phyloP scores from a whole-genome alignment of 352 stramenopile species.

The Pythium dissimile region DNA sequence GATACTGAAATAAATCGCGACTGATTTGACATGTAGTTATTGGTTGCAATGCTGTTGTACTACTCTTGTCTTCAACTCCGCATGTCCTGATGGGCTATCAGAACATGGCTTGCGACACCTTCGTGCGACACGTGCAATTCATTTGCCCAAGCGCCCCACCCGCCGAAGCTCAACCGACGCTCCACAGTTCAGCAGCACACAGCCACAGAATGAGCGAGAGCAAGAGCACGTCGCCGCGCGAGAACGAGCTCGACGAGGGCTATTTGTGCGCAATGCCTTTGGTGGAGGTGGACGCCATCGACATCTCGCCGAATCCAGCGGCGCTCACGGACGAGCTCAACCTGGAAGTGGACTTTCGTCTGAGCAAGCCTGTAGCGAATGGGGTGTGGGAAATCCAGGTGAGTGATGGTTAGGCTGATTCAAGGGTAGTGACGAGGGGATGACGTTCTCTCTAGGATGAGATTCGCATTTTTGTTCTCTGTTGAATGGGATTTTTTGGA shows the following conservation, averaged over 20 bases:
- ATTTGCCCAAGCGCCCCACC: neutral
- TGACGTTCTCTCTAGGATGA: neutral
- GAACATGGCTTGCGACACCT: slow-evolving; percentile 21
- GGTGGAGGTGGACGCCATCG: slow-evolving; percentile 70
- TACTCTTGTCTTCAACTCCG: slow-evolving; percentile 22
- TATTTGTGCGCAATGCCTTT: slow-evolving; percentile 41
- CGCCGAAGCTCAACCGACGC: neutral
- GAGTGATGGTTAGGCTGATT: slow-evolving; percentile 17
- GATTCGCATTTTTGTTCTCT: no score
- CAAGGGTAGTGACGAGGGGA: no score
- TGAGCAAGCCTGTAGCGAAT: slow-evolving; percentile 56
- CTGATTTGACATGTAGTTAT: neutral
- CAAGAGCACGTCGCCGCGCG: slow-evolving; percentile 30
- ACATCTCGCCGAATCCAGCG: slow-evolving; percentile 82
- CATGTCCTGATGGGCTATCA: slow-evolving; percentile 6
- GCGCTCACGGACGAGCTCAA: slow-evolving; percentile 70
- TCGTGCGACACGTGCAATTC: slow-evolving; percentile 25
- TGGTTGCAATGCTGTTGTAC: no score
- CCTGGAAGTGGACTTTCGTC: slow-evolving; percentile 75
- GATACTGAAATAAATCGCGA: neutral
- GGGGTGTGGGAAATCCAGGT: slow-evolving; percentile 82
- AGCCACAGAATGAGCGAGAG: slow-evolving; percentile 61
- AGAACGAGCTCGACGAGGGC: slow-evolving; percentile 29
- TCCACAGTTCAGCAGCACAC: neutral
- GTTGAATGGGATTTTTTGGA: no score